Evolutionary conservation across 164 flowering plant species (phyloP).

Genomic region (Kalanchoe fedtschenkoi): DNA sequence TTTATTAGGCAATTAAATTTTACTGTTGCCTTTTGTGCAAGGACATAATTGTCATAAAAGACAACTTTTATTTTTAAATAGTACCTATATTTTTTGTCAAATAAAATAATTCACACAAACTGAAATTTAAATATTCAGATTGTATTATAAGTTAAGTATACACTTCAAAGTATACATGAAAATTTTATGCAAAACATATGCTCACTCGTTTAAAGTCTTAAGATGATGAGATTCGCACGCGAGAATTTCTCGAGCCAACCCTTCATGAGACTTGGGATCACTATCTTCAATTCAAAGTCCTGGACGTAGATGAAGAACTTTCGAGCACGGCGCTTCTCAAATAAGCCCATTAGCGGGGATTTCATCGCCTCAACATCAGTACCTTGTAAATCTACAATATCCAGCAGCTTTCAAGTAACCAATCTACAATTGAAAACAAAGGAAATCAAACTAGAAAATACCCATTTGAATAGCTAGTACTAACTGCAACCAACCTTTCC

Average conservation of each 20-base stretch:
- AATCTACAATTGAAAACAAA: background rate
- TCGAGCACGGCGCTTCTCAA: conserved; percentile 89
- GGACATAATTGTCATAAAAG: no score
- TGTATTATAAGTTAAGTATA: no score
- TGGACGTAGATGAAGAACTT: conserved; percentile 94
- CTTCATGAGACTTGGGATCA: conserved; percentile 91
- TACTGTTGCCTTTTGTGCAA: no score
- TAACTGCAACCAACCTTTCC: conserved; percentile 48
- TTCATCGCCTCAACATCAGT: conserved; percentile 94
- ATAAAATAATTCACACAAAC: no score
- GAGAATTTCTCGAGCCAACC: conserved; percentile 72
- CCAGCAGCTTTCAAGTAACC: conserved; percentile 3
- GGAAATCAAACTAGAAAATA: background rate
- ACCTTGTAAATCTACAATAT: conserved; percentile 67
- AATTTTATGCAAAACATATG: background rate
- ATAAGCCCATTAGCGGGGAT: conserved; percentile 85
- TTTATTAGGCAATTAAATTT: no score
- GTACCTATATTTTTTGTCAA: no score
- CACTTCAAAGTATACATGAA: no score
- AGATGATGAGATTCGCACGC: conserved; percentile 25
- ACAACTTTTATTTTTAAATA: no score
- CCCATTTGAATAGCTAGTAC: background rate
- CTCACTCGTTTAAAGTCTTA: background rate
- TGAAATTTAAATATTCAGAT: no score
- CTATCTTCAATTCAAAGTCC: conserved; percentile 79